Evolutionary conservation across 2,329 filamentous ascomycete genomes (phyloP).

Genomic region (Lachnellula subtilissima): DNA sequence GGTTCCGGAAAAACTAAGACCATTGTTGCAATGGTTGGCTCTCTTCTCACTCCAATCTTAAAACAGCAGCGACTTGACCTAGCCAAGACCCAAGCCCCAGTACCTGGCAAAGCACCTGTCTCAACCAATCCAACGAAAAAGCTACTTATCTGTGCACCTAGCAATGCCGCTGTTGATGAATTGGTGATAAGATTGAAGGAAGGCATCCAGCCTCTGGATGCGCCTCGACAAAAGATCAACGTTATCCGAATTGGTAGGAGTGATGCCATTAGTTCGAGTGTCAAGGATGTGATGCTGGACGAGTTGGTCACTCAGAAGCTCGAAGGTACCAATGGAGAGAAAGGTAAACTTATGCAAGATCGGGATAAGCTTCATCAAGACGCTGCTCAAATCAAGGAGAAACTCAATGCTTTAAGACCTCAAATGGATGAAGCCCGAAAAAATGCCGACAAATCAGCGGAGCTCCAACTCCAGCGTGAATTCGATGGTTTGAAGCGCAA

Average conservation of each 20-base stretch:
- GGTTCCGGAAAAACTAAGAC: slow-evolving; percentile 99
- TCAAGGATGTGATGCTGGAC: slow-evolving; percentile 88
- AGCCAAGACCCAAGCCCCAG: slow-evolving; percentile 28
- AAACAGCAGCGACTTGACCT: slow-evolving; percentile 31
- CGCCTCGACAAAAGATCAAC: slow-evolving; percentile 70
- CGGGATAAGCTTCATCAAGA: slow-evolving; percentile 57
- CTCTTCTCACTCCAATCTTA: slow-evolving; percentile 59
- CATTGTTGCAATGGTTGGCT: slow-evolving; percentile 92
- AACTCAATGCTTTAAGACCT: slow-evolving; percentile 66
- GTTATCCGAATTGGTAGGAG: slow-evolving; percentile 86
- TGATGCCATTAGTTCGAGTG: slow-evolving; percentile 85
- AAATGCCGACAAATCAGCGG: slow-evolving; percentile 43
- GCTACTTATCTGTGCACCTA: slow-evolving; percentile 92
- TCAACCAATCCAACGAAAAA: slow-evolving; percentile 60
- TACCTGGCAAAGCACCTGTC: slow-evolving; percentile 29
- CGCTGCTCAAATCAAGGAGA: slow-evolving; percentile 67
- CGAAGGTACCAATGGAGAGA: slow-evolving; percentile 54
- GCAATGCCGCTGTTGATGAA: slow-evolving; percentile 96
- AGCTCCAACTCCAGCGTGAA: slow-evolving; percentile 63
- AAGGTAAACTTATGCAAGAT: slow-evolving; percentile 45
- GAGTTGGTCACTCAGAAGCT: slow-evolving; percentile 78
- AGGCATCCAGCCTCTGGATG: slow-evolving; percentile 74
- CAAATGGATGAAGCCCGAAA: slow-evolving; percentile 64
- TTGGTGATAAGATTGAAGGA: slow-evolving; percentile 86
- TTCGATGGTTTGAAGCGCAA: slow-evolving; percentile 74